Base-by-base conservation (phyloP, 495 filamentous ascomycete species). In the Parachaetomium inaequale region DNA sequence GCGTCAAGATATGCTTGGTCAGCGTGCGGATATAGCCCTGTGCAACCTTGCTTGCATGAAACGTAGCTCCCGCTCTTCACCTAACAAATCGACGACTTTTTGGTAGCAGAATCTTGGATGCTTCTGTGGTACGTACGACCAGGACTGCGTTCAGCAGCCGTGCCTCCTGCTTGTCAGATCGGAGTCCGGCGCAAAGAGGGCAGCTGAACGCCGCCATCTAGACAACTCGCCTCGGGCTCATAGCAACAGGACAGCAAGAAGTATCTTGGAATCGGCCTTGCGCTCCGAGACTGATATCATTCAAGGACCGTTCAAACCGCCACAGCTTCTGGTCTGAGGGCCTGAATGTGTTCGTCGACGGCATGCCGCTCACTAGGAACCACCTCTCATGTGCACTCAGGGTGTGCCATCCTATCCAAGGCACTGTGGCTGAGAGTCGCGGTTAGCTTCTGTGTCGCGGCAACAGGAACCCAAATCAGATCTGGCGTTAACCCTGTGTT, bases 391-490 rank as follows among this genome's bases (percentile, higher is more conserved):
- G 45, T 23, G 19, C 26, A 10, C 29, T 28, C 19, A 28, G 38
- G 19, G 14, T 49, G 40, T 25, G 26, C 49, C 28, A 31, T 31
- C 28, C 17, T 23, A 1, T n/a, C 28, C 25, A n/a, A 17, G 28
- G 17, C 38, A 38, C 26, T 3, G 23, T 59, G 57, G 31, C 34
- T 50, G 57, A 57, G 7, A 40, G 23, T 45, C 57, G 45, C 57
- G 57, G 45, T 32, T 51, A 51, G 12, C 45, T 26, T n/a, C 4
- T 52, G 23, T 28, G 23, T 51, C 43, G 56, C 56, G 57, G 57
- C 55, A 49, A 49, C 17, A 21, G 6, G 38, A 29, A 32, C 31
- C n/a, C 31, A 17, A 55, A 43, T 21, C 40, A 21, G n/a, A 17
- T 43, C 40, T 7, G 15, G n/a, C 40, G 11, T n/a, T n/a, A 14